These are phyloP conservation scores for Fusarium sacchari DNA, from an alignment of 2,329 filamentous ascomycete species.

Conservation along the genomic window DNA sequence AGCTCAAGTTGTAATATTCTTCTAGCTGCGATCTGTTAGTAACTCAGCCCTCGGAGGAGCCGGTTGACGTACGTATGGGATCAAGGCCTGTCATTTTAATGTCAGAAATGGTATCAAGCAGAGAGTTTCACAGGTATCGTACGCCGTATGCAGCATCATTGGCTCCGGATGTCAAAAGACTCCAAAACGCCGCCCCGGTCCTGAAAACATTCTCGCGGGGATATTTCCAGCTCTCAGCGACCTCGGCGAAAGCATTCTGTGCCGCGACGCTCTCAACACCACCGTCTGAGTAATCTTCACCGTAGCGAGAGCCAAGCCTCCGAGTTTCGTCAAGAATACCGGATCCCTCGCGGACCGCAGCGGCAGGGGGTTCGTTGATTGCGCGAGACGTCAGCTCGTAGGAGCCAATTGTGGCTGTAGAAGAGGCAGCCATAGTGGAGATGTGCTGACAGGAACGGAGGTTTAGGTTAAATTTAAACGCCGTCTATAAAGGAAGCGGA, in stretches of 20 bases:
- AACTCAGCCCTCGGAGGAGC: neutral
- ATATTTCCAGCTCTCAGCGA: constrained; percentile 34
- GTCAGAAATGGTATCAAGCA: neutral
- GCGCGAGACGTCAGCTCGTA: constrained; percentile 27
- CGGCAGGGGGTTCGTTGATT: constrained; percentile 3
- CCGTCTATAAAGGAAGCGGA: neutral
- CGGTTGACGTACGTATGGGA: constrained; percentile 54
- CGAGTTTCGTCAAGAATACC: neutral
- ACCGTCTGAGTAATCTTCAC: neutral
- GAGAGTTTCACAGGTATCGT: constrained; percentile 42
- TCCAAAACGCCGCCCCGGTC: constrained; percentile 65
- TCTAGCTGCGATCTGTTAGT: constrained; percentile 36
- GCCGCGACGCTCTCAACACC: constrained; percentile 12
- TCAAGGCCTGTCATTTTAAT: constrained; percentile 53
- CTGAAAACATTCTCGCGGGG: constrained; percentile 55
- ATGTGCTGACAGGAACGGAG: constrained; percentile 23
- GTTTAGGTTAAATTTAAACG: constrained; percentile 2
- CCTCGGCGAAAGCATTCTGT: neutral
- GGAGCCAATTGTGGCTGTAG: constrained; percentile 33
- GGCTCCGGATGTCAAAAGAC: constrained; percentile 66
- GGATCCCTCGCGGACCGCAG: neutral
- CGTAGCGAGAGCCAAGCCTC: neutral
- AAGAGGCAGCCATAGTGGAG: constrained; percentile 22
- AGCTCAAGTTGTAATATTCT: constrained; percentile 68
- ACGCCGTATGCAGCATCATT: constrained; percentile 69